These are phyloP conservation scores for Hibiscus syriacus DNA, from an alignment of 345 rosid genomes.

Conservation along the genomic window DNA sequence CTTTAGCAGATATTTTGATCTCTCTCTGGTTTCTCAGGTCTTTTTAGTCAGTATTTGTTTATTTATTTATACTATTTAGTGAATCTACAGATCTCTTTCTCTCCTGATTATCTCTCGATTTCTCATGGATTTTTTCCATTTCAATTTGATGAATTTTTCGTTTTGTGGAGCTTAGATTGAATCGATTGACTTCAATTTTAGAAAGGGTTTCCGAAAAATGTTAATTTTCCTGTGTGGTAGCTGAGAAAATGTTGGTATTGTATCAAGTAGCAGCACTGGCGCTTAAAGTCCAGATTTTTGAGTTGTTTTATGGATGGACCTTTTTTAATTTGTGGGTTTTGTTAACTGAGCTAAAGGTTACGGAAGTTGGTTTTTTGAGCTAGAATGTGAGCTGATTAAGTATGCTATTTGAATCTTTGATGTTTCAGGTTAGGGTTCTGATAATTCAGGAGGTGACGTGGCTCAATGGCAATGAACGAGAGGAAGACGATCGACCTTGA, in stretches of 20 bases:
- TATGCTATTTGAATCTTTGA: background rate
- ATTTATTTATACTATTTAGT: no score
- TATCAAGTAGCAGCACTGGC: background rate
- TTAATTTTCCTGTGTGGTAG: background rate
- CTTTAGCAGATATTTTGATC: no score
- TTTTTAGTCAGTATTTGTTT: no score
- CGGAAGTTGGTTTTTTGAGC: background rate
- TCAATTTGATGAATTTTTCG: background rate
- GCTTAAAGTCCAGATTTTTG: background rate
- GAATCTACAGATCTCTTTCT: no score
- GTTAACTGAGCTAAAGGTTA: background rate
- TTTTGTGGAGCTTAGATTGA: background rate
- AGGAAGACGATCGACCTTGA: conserved; percentile 35
- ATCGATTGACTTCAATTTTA: background rate
- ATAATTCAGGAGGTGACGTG: no score
- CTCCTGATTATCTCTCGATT: background rate
- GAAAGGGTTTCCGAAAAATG: background rate
- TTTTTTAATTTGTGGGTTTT: background rate
- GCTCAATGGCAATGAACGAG: conserved; percentile 40
- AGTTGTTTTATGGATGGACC: background rate
- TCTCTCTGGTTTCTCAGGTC: no score
- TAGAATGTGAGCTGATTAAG: background rate
- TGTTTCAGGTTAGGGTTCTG: conserved; percentile 14
- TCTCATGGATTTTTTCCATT: background rate
- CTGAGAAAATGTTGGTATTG: background rate